These are phyloP conservation scores for Exserohilum turcica DNA, from an alignment of 2,329 filamentous ascomycete species.

Conservation along the genomic window DNA sequence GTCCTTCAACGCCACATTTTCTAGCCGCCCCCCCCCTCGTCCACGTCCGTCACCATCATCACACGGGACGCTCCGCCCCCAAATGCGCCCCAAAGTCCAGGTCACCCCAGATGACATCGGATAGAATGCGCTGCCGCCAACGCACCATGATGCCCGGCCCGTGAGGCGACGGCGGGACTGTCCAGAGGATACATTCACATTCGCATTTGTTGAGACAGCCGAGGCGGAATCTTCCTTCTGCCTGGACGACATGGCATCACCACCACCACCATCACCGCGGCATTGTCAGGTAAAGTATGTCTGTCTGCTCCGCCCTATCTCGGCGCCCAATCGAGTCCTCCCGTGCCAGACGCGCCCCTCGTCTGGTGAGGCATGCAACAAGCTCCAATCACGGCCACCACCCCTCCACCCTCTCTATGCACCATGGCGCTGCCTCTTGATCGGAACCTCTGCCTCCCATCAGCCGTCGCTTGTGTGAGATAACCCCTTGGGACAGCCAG, in stretches of 20 bases:
- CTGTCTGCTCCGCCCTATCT: slow-evolving; percentile 33
- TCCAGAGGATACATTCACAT: slow-evolving; percentile 11
- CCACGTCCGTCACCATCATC: slow-evolving; percentile 23
- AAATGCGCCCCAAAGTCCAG: slow-evolving; percentile 19
- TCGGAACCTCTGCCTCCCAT: slow-evolving; percentile 25
- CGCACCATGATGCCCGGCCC: slow-evolving; percentile 5
- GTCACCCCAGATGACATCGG: slow-evolving; percentile 8
- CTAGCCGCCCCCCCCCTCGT: slow-evolving; percentile 28
- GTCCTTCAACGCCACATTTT: slow-evolving; percentile 26
- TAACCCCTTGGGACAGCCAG: slow-evolving; percentile 18
- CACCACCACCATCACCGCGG: slow-evolving; percentile 2
- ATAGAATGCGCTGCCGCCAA: slow-evolving; percentile 12
- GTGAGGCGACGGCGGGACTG: slow-evolving; percentile 12
- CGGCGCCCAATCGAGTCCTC: slow-evolving; percentile 24
- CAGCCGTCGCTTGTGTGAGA: slow-evolving; percentile 27
- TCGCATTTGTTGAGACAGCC: slow-evolving; percentile 28
- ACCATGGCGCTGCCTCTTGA: slow-evolving; percentile 20
- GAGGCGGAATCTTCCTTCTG: slow-evolving; percentile 17
- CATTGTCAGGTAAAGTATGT: slow-evolving; percentile 6
- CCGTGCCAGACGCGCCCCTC: slow-evolving; percentile 30
- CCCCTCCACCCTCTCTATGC: slow-evolving; percentile 22
- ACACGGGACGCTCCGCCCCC: slow-evolving; percentile 40
- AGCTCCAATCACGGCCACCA: slow-evolving; percentile 27
- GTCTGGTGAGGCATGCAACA: slow-evolving; percentile 23
- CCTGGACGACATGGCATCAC: slow-evolving; percentile 13